phyloP scores from a whole-genome alignment of 2,329 filamentous ascomycete species.

The Pyrenophora teres region DNA sequence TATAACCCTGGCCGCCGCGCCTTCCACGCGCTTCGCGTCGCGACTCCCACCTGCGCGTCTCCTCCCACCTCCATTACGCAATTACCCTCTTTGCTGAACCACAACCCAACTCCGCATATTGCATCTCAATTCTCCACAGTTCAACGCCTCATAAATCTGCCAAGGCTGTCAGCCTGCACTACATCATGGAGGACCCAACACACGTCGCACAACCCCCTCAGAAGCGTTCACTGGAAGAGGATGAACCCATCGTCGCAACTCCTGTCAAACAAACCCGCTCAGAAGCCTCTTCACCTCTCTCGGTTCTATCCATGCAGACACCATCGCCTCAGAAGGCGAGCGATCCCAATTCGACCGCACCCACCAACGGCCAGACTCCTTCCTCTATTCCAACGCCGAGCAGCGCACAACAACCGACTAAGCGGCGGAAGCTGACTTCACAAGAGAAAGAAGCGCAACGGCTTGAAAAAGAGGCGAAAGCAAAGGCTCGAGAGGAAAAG shows the following conservation, averaged over 20 bases:
- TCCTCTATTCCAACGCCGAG: slow-evolving; percentile 6
- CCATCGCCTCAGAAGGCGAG: slow-evolving; percentile 35
- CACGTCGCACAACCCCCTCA: slow-evolving; percentile 24
- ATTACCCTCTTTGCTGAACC: slow-evolving; percentile 10
- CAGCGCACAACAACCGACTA: slow-evolving; percentile 40
- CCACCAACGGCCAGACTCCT: slow-evolving; percentile 15
- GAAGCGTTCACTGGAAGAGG: slow-evolving; percentile 44
- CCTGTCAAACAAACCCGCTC: slow-evolving; percentile 35
- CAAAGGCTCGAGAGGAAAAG: slow-evolving; percentile 43
- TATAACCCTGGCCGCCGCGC: slow-evolving; percentile 19
- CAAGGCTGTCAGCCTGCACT: background rate
- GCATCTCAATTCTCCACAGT: background rate
- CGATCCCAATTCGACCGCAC: slow-evolving; percentile 15
- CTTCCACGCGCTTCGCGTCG: slow-evolving; percentile 32
- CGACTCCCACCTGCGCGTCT: slow-evolving; percentile 31
- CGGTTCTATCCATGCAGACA: slow-evolving; percentile 39
- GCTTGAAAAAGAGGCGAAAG: slow-evolving; percentile 47
- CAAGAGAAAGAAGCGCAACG: slow-evolving; percentile 50
- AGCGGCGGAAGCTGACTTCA: slow-evolving; percentile 50
- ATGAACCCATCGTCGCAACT: slow-evolving; percentile 33
- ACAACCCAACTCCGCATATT: slow-evolving; percentile 4
- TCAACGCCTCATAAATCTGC: background rate
- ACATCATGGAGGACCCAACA: slow-evolving; percentile 37
- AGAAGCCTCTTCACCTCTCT: slow-evolving; percentile 37
- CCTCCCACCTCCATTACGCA: slow-evolving; percentile 17